Percentiles rank a stretch among this genome's conserved stretches.
Conservation (phyloP, 306 rosid species). For the Boehmeria nivea region DNA sequence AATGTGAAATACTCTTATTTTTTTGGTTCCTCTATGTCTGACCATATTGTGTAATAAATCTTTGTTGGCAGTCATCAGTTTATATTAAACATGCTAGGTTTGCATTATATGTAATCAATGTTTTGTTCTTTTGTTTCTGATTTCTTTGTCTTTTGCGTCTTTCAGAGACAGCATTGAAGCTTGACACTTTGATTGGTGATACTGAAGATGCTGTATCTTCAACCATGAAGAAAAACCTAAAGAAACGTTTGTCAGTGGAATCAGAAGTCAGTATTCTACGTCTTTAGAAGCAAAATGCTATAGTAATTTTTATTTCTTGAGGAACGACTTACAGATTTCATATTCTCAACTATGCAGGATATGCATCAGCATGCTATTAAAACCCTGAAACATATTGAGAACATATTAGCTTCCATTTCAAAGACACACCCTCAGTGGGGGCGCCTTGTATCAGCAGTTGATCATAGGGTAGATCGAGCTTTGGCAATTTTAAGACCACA, state of each 20-base stretch:
- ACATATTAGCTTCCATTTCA: conserved; percentile 51
- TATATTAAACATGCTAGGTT: background rate
- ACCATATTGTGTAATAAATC: too few species aligned
- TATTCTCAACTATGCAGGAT: conserved; percentile 51
- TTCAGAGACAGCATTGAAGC: conserved; percentile 86
- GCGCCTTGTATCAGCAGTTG: conserved; percentile 74
- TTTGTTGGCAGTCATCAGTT: too few species aligned
- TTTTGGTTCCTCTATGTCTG: too few species aligned
- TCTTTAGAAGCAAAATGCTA: conserved; percentile 10
- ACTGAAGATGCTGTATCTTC: conserved; percentile 86
- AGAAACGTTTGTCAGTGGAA: conserved; percentile 45
- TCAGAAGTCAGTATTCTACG: conserved; percentile 57
- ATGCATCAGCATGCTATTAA: conserved; percentile 51
- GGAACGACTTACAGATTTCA: conserved; percentile 6
- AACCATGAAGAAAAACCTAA: conserved; percentile 59
- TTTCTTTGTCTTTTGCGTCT: conserved; percentile 24
- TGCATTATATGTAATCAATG: background rate
- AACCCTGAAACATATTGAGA: conserved; percentile 62
- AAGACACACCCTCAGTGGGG: conserved; percentile 72
- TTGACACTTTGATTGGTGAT: conserved; percentile 80
- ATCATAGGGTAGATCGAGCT: conserved; percentile 90
- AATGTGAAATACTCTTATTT: background rate
- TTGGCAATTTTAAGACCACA: conserved; percentile 90
- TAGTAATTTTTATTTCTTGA: background rate
- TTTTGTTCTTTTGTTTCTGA: conserved; percentile 4